Conservation (phyloP, 345 rosid genomes). For the Citrus reticulata region DNA sequence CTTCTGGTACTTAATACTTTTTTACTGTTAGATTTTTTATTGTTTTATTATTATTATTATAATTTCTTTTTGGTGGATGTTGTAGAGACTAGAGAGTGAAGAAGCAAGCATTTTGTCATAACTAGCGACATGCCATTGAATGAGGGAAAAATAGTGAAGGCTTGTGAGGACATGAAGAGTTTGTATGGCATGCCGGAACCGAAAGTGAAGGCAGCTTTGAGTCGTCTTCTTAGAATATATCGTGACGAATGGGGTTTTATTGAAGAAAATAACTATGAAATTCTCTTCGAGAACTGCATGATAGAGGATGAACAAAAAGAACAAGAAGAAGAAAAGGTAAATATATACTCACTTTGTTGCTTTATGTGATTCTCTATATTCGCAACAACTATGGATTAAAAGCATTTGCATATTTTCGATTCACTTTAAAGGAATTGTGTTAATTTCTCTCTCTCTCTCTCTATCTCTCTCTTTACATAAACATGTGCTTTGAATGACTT, state of each 20-base stretch:
- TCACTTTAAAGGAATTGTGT: background rate
- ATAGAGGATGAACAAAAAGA: background rate
- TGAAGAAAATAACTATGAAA: constrained; percentile 1
- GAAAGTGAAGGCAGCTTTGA: background rate
- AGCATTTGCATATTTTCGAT: too few relatives aligned
- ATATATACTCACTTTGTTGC: too few relatives aligned
- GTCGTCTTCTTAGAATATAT: background rate
- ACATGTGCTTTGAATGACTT: background rate
- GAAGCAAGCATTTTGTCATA: background rate
- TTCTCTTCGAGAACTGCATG: background rate
- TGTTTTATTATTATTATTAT: too few relatives aligned
- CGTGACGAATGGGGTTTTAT: background rate
- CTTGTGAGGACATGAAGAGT: background rate
- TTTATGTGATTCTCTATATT: too few relatives aligned
- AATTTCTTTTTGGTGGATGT: background rate
- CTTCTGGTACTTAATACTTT: background rate
- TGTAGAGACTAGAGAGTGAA: background rate
- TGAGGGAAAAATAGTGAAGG: background rate
- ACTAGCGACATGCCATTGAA: background rate
- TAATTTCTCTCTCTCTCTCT: too few relatives aligned
- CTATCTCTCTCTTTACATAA: too few relatives aligned
- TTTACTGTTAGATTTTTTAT: too few relatives aligned
- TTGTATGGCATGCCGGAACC: background rate
- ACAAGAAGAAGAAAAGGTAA: background rate
- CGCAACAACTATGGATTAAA: too few relatives aligned